Evolutionary conservation across 768 basidiomycete species (phyloP), one percentile per base, ranked within the genome.

Genomic region (Russula abietina): DNA sequence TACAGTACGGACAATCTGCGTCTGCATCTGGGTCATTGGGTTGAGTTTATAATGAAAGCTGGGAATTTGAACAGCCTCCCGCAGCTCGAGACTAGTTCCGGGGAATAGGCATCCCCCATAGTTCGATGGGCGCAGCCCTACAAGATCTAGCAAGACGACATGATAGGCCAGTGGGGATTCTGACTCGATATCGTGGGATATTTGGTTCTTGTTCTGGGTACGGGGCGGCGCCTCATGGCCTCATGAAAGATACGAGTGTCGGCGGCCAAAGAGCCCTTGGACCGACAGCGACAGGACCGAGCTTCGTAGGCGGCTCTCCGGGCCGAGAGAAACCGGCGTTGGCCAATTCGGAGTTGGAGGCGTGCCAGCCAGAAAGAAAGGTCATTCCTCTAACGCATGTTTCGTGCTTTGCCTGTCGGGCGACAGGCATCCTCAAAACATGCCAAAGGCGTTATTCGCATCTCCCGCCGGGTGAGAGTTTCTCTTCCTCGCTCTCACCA

Each of bases 361-460:
- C 11, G 33, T 8, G 30, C 4, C 1, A 7, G 30, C 5, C 30
- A 30, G 30, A 3, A n/a, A n/a, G n/a, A n/a, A n/a, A n/a, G 28
- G 16, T 0, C 38, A 17, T 17, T 39, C 6, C 43, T 65, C 54
- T 56, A 65, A 67, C 70, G 69, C 64, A 80, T 80, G 79, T 74
- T 78, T 79, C 83, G 85, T 72, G 80, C 79, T 71, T 74, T 84
- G 69, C 76, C 81, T 74, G 79, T 80, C 70, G 78, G 80, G 50
- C 81, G 80, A 75, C 82, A 79, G 69, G 78, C 78, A 62, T 74
- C 77, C 56, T 74, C 70, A 36, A 69, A 69, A 77, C 66, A 75
- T 55, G 77, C 78, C 46, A 78, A 80, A 73, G 78, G 75, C 58
- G 70, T 77, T 59, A 76, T 83, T 58, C 80, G 80, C 72, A 80